Evolutionary conservation across 1,139 yeast genomes (phyloP), one percentile per base, ranked within the genome.

Genomic region (Saccharomyces pastorianus): DNA sequence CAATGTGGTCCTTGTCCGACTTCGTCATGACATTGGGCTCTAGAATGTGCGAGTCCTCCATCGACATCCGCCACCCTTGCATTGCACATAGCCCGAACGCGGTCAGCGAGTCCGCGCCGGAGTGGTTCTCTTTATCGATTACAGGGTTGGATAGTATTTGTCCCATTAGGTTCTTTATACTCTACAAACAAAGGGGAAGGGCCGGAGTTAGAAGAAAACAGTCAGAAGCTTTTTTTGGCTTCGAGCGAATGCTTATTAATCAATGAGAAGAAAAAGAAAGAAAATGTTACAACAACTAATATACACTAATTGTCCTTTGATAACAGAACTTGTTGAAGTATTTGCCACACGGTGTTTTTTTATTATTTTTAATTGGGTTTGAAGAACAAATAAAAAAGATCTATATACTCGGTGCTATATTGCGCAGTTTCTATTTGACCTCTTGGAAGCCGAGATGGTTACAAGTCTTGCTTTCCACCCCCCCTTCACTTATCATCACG

Each of bases 21-120:
- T 59, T 63, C 6, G 93, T 82, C 50, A 95, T 81, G 7, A 65
- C 56, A 34, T 66, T 63, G 32, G 64, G 60, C 46, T 62, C 66
- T 6, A 67, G 67, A 42, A 64, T 60, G 70, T 93, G 99, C n/a
- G 97, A 85, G 71, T 93, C 99, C 72, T 93, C 99, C 99, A 93
- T 93, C 58, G 88, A 83, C 68, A 90, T 84, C 75, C 99, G 84
- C 99, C 99, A 93, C 25, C 99, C 99, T 75, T 93, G 99, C 99
- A 93, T 93, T 59, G 93, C 84, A 49, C 96, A 89, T 56, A 91
- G 77, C 49, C 96, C 98, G 69, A 80, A 93, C 17, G 88, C 81
- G 56, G 88, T 78, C 62, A 82, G 74, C 54, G 75, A 75, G 70
- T 89, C 91, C 53, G 80, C 81, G 51, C 86, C 93, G 51, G 78